Evolutionary conservation across 2,329 filamentous ascomycete genomes (phyloP).

Genomic region (Myriosclerotinia duriaeana): DNA sequence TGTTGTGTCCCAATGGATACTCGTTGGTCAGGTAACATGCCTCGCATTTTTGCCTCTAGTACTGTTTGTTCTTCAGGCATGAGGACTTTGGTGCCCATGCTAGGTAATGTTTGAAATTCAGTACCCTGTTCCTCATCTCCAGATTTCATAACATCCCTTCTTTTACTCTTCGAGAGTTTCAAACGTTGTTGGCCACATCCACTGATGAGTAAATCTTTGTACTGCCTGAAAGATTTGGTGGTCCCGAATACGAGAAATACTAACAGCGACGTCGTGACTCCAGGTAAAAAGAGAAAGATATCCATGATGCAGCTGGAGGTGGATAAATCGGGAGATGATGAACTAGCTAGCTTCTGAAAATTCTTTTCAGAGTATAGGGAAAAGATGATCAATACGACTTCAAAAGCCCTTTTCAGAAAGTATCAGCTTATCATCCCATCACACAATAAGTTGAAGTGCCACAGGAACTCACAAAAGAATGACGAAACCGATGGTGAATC

Average conservation of each 20-base stretch:
- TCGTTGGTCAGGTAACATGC: constrained; percentile 1
- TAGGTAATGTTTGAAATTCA: constrained; percentile 21
- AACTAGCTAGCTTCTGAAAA: constrained; percentile 30
- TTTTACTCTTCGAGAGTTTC: constrained; percentile 16
- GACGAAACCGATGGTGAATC: constrained; percentile 48
- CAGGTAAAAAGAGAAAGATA: constrained; percentile 44
- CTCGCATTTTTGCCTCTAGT: constrained; percentile 16
- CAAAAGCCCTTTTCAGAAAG: constrained; percentile 39
- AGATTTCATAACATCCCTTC: constrained; percentile 6
- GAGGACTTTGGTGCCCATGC: constrained; percentile 1
- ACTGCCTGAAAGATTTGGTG: constrained; percentile 41
- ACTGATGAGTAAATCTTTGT: constrained; percentile 33
- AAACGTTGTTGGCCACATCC: constrained; percentile 25
- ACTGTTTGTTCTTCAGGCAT: constrained; percentile 11
- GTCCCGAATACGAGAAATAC: constrained; percentile 47
- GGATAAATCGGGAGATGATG: constrained; percentile 42
- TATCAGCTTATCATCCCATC: constrained; percentile 19
- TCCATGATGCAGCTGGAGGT: constrained; percentile 38
- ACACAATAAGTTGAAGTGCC: not conserved
- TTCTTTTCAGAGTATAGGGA: constrained; percentile 42
- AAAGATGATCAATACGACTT: constrained; percentile 44
- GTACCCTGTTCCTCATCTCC: constrained; percentile 17
- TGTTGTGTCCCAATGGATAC: not conserved
- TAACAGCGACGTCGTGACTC: constrained; percentile 43
- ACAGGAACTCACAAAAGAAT: constrained; percentile 39